Evolutionary conservation across 2,329 filamentous ascomycete genomes (phyloP), one percentile per base, ranked within the genome.

Genomic region (Aspergillus glaucus): DNA sequence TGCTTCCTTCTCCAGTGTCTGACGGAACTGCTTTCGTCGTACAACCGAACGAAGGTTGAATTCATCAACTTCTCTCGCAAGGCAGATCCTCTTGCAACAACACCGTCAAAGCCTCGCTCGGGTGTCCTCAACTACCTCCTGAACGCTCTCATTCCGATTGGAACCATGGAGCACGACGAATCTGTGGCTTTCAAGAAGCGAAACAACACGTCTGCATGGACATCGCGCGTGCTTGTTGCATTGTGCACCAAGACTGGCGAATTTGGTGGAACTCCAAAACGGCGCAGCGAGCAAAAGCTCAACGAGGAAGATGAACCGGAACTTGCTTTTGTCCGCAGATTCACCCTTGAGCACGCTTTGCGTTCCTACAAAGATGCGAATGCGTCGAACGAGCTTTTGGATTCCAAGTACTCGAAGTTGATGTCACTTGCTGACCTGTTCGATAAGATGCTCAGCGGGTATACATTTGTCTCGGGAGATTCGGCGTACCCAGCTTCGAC

Each of bases 11-110:
- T 99, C 28, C 90, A 93, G 64, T 95, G 91, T 62, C 75, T 99
- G 36, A 85, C 89, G 0, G 93, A 99, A 68, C 80, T 98, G 12
- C 76, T 98, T 12, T 84, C 87, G 49, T 94, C 87, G 62, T 98
- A 97, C 72, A 95, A 90, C 58, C 84, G 90, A 47, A 88, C 90
- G 7, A 99, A 99, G 76, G 82, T 98, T 40, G 94, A 98, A 65
- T 97, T 99, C 65, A 96, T 99, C 75, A 97, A 96, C 68, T 98
- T 96, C 73, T 97, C 94, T 57, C 85, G 92, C 52, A 95, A 91
- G 63, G 86, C 88, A 6, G 88, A 92, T 43, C 79, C 89, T 41
- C 85, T 88, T 58, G 85, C 85, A 9, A 84, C 83, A 47, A 97
- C 93, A 1, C 93, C 93, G 4, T 91, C 94, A 14, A 97, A 97